Base-by-base conservation (phyloP, 108 stramenopile genomes). In the Thalassiosira profunda region DNA sequence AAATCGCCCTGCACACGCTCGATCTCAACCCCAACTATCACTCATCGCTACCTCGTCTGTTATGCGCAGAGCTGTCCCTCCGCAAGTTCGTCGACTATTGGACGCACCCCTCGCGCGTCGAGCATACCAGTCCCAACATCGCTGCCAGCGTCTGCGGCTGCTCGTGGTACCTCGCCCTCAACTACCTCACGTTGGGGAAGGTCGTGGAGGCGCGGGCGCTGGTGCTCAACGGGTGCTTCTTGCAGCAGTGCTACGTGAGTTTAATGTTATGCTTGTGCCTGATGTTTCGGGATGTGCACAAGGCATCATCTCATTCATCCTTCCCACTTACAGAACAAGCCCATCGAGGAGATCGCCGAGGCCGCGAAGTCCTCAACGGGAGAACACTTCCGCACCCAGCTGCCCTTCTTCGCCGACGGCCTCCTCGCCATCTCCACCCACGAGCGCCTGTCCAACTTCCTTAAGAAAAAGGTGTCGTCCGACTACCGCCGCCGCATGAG, bases 401-500 rank as follows among this genome's bases (percentile, higher is more conserved):
- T 74, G 2, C 73, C 63, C 14, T 74, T 74, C 48, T 74, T 66
- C 30, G 31, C 46, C 28, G 73, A 57, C 18, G 73, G 64, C 12
- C 36, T 74, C 1, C 29, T 74, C 15, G 73, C 73, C 24, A 63
- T 46, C 40, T 48, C 63, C 11, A 47, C 64, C 1, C 45, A 36
- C 8, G 38, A 47, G 12, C 17, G 46, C 31, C 60, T 66, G 63
- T 24, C 11, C 12, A 30, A 36, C 25, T 74, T 66, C 37, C 68
- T 70, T 31, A 52, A 52, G 26, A 52, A 31, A 12, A 52, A 68
- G 55, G 51, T 68, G 2, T 47, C 67, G 7, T 41, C 67, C 2
- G 51, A 52, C 51, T 52, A 52, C 33, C 51, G 33, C 29, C 21
- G 51, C 15, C 51, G 51, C 29, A 52, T 52, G 51, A 55, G 55